These are phyloP conservation scores for Telopea speciosissima DNA, from an alignment of 177 flowering plant species.

Conservation along the genomic window DNA sequence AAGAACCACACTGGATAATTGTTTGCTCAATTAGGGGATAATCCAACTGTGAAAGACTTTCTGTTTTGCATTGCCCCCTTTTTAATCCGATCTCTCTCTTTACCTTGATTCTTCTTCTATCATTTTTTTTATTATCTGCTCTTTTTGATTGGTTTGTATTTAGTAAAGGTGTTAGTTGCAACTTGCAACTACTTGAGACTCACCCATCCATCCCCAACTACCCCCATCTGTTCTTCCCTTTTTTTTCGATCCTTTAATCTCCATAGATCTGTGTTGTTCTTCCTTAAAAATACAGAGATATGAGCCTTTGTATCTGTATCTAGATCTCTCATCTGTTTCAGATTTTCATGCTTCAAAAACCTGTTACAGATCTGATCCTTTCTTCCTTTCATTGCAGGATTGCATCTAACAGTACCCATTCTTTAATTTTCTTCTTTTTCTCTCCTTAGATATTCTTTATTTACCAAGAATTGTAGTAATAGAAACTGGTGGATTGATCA, in stretches of 20 bases:
- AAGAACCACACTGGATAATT: too few species aligned
- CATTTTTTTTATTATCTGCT: neutral
- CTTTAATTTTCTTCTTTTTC: neutral
- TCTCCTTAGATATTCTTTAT: neutral
- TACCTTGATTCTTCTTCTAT: neutral
- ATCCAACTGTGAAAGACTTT: too few species aligned
- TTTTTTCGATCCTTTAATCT: too few species aligned
- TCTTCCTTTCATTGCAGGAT: neutral
- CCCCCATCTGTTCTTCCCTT: too few species aligned
- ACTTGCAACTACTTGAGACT: too few species aligned
- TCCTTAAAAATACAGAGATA: constrained; percentile 9
- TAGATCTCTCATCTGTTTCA: neutral
- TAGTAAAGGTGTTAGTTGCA: constrained; percentile 1
- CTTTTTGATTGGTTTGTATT: neutral
- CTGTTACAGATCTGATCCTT: constrained; percentile 8
- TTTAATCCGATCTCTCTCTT: constrained; percentile 7
- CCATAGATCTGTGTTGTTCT: too few species aligned
- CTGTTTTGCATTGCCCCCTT: too few species aligned
- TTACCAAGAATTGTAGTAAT: too few species aligned
- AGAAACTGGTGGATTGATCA: constrained; percentile 7
- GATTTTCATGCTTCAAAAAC: constrained; percentile 8
- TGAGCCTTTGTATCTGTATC: constrained; percentile 10
- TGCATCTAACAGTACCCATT: constrained; percentile 3
- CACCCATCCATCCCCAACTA: too few species aligned
- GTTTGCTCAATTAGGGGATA: too few species aligned